Conservation (phyloP, 495 filamentous ascomycete species). For the Penicillium maclennaniae region DNA sequence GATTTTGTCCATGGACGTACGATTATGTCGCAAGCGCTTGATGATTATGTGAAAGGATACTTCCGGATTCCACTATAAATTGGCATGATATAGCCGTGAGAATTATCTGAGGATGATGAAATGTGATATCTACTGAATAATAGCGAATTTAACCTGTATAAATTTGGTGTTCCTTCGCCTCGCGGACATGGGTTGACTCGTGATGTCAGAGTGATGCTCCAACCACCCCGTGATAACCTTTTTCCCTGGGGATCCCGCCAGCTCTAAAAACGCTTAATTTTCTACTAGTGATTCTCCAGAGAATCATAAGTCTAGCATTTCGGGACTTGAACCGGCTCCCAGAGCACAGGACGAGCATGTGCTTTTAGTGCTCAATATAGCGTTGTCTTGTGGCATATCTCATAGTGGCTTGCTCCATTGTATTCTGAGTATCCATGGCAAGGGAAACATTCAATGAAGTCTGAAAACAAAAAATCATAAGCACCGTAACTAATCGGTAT, state of each 20-base stretch:
- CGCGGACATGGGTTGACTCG: neutral
- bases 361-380: too few species aligned
- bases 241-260: neutral
- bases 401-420: too few species aligned
- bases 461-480: too few species aligned
- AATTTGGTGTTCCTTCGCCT: neutral
- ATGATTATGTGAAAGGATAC: neutral
- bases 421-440: too few species aligned
- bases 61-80: neutral
- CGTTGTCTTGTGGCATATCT: too few species aligned
- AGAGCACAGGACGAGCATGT: too few species aligned
- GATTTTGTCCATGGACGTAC: too few species aligned
- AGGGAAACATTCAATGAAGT: too few species aligned
- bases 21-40: neutral
- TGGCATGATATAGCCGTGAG: neutral
- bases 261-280: neutral
- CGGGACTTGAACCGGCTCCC: too few species aligned
- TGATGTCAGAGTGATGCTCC: slow-evolving; percentile 23
- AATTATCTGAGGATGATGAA: neutral
- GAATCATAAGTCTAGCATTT: too few species aligned
- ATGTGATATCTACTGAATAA: neutral
- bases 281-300: too few species aligned
- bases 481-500: neutral
- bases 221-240: neutral
- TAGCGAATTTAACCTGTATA: neutral